phyloP scores from a whole-genome alignment of 2,329 filamentous ascomycete genomes.

The Tolypocladium pustulatum region DNA sequence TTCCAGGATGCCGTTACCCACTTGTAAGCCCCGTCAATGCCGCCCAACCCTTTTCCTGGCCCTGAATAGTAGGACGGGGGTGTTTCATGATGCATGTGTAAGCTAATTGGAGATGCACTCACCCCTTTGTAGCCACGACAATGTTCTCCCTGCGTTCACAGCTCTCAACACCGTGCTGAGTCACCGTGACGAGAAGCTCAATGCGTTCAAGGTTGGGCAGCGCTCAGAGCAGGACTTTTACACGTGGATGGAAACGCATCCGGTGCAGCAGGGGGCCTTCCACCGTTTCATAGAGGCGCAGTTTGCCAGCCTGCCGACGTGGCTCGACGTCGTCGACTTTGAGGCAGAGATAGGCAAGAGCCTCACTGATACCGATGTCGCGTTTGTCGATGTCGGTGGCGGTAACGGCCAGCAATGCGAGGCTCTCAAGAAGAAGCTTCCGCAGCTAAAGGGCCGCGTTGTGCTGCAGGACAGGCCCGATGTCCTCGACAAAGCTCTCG shows the following conservation, averaged over 20 bases:
- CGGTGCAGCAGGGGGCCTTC: conserved; percentile 10
- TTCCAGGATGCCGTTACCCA: conserved; percentile 8
- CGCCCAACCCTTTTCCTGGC: not conserved
- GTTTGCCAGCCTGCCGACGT: conserved; percentile 10
- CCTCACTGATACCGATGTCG: not conserved
- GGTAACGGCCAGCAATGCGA: conserved; percentile 11
- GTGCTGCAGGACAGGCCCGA: conserved; percentile 12
- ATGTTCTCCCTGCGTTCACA: conserved; percentile 5
- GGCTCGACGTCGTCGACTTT: conserved; percentile 13
- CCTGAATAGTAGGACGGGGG: not conserved
- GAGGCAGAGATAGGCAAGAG: conserved; percentile 5
- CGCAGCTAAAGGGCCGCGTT: conserved; percentile 5
- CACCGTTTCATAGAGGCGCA: conserved; percentile 16
- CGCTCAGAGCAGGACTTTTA: conserved; percentile 7
- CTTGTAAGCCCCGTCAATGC: conserved; percentile 3
- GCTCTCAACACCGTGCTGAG: conserved; percentile 7
- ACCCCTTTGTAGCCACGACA: conserved; percentile 7
- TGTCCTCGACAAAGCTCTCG: conserved; percentile 9
- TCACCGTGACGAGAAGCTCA: conserved; percentile 2
- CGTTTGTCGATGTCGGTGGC: conserved; percentile 11
- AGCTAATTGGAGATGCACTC: not conserved
- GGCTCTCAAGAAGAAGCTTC: conserved; percentile 4
- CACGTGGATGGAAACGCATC: conserved; percentile 9
- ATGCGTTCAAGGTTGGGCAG: conserved; percentile 9
- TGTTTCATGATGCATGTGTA: not conserved